These are phyloP conservation scores for Erucastrum elatum DNA, from an alignment of 345 rosid genomes.

Conservation along the genomic window DNA sequence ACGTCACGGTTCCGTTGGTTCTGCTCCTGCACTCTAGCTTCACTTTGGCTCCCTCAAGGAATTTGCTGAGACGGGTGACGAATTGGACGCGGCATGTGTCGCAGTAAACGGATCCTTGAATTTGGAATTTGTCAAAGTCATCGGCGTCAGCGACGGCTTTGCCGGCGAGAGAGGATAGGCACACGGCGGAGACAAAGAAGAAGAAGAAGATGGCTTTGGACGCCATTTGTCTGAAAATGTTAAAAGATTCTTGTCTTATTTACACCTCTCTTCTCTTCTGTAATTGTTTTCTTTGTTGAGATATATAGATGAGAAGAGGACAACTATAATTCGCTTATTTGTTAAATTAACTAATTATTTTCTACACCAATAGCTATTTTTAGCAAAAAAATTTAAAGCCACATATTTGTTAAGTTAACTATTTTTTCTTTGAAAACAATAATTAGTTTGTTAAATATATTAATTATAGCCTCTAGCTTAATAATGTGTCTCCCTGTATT, in stretches of 20 bases:
- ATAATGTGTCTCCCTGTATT: background rate
- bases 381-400: conserved; percentile 6
- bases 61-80: conserved; percentile 48
- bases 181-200: conserved; percentile 49
- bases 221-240: conserved; percentile 36
- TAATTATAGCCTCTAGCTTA: conserved; percentile 3
- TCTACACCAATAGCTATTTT: conserved; percentile 2
- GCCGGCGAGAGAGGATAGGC: conserved; percentile 46
- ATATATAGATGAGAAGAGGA: conserved; percentile 28
- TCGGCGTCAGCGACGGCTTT: conserved; percentile 33
- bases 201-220: conserved; percentile 34
- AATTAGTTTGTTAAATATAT: background rate
- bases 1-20: conserved; percentile 37
- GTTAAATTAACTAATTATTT: background rate
- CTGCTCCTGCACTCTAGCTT: conserved; percentile 57
- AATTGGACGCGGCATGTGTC: conserved; percentile 71
- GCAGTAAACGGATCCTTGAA: conserved; percentile 61
- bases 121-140: conserved; percentile 37
- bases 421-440: background rate
- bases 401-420: conserved; percentile 13
- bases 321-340: conserved; percentile 14
- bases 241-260: conserved; percentile 13
- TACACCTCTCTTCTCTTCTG: conserved; percentile 22
- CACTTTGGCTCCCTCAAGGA: conserved; percentile 55
- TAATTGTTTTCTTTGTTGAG: background rate